Evolutionary conservation across 2,329 filamentous ascomycete species (phyloP).

Genomic region (Juglanconis juglandina): DNA sequence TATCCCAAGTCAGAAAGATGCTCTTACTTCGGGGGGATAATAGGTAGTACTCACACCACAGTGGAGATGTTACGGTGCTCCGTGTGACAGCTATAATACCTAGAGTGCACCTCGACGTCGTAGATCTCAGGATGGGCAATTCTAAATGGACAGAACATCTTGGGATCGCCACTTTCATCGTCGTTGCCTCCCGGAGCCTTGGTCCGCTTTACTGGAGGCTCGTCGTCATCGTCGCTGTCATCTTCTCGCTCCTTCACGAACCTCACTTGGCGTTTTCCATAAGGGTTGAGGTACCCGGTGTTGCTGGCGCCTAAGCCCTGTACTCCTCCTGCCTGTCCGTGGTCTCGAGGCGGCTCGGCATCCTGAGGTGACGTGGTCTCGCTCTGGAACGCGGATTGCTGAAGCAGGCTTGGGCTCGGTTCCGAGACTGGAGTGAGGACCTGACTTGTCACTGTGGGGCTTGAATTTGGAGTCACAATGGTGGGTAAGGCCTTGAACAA

Average conservation of each 20-base stretch:
- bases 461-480: slow-evolving; percentile 13
- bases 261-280: slow-evolving; percentile 8
- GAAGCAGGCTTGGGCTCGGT: slow-evolving; percentile 7
- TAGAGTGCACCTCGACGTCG: slow-evolving; percentile 24
- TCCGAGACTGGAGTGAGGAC: slow-evolving; percentile 15
- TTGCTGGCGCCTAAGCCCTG: slow-evolving; percentile 4
- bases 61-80: slow-evolving; percentile 31
- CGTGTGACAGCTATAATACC: slow-evolving; percentile 31
- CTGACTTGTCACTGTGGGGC: slow-evolving; percentile 11
- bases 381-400: slow-evolving; percentile 1
- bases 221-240: slow-evolving; percentile 12
- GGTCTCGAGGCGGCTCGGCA: background rate
- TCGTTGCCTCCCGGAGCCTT: slow-evolving; percentile 12
- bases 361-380: slow-evolving; percentile 9
- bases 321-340: background rate
- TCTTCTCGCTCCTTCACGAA: slow-evolving; percentile 7
- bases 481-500: background rate
- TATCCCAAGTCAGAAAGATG: slow-evolving; percentile 4
- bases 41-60: slow-evolving; percentile 27
- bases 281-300: background rate
- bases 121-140: slow-evolving; percentile 21
- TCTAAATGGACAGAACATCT: slow-evolving; percentile 24
- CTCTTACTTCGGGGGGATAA: background rate
- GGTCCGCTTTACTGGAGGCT: slow-evolving; percentile 20
- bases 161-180: slow-evolving; percentile 24